phyloP scores from a whole-genome alignment of 345 rosid genomes.

The Gossypium mustelinum region DNA sequence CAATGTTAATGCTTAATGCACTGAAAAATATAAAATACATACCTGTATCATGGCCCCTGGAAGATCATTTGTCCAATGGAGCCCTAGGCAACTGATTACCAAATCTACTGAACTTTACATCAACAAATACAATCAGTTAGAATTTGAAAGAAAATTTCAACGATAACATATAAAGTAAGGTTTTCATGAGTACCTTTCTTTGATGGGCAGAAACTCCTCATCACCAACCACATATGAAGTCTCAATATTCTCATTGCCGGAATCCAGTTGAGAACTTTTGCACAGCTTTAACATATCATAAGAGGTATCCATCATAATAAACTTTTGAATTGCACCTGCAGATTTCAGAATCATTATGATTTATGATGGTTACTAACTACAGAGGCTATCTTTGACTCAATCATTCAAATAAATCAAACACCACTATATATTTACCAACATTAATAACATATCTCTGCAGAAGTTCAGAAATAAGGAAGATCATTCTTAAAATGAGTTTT shows the following conservation, averaged over 20 bases:
- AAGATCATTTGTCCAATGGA: constrained; percentile 99
- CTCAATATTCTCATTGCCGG: constrained; percentile 38
- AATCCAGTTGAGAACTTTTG: constrained; percentile 39
- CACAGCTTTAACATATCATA: constrained; percentile 77
- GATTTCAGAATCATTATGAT: background rate
- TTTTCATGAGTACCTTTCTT: constrained; percentile 56
- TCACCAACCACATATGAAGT: constrained; percentile 76
- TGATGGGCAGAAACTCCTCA: constrained; percentile 84
- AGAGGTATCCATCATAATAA: constrained; percentile 89
- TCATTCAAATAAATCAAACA: background rate
- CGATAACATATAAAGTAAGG: background rate
- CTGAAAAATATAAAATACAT: constrained; percentile 3
- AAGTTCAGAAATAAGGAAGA: background rate
- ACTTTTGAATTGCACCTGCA: constrained; percentile 81
- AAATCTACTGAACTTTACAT: constrained; percentile 79
- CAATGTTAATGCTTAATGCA: constrained; percentile 7
- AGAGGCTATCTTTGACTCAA: constrained; percentile 1
- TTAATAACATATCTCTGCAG: background rate
- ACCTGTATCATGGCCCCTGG: constrained; percentile 99
- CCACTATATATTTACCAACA: background rate
- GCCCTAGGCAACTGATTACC: constrained; percentile 86
- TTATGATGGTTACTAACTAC: background rate
- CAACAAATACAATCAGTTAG: constrained; percentile 24
- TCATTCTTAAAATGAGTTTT: background rate
- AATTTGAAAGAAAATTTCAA: constrained; percentile 6